phyloP scores from a whole-genome alignment of 2,329 filamentous ascomycete species.

The Aspergillus alliaceus region DNA sequence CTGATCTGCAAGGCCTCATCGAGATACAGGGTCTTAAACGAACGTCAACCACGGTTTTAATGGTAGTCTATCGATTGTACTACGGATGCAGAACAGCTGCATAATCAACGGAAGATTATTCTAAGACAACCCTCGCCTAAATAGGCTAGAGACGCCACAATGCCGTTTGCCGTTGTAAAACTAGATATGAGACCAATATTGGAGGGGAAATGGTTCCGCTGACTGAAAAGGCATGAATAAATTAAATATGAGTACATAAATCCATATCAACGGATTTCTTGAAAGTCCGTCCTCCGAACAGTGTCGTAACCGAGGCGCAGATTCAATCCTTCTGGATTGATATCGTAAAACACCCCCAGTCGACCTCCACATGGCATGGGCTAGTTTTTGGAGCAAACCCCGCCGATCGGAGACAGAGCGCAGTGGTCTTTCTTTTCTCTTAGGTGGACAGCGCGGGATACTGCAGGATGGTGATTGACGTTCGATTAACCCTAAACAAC shows the following conservation, averaged over 20 bases:
- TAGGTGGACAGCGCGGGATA: background rate
- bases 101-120: background rate
- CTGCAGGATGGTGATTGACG: background rate
- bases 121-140: background rate
- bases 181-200: no score
- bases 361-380: background rate
- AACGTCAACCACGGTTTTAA: background rate
- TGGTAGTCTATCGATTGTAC: background rate
- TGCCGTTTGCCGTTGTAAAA: no score
- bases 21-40: background rate
- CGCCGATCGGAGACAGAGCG: background rate
- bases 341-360: no score
- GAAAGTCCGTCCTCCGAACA: background rate
- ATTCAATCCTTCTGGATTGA: background rate
- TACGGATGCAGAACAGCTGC: background rate
- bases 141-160: background rate
- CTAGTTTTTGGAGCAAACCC: background rate
- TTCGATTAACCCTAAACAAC: background rate
- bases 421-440: background rate
- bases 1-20: background rate
- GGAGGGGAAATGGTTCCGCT: background rate
- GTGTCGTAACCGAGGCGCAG: background rate
- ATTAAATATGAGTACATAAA: no score
- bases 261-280: background rate
- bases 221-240: background rate